phyloP scores from a whole-genome alignment of 352 stramenopile genomes.

The Blastocystis sp. region DNA sequence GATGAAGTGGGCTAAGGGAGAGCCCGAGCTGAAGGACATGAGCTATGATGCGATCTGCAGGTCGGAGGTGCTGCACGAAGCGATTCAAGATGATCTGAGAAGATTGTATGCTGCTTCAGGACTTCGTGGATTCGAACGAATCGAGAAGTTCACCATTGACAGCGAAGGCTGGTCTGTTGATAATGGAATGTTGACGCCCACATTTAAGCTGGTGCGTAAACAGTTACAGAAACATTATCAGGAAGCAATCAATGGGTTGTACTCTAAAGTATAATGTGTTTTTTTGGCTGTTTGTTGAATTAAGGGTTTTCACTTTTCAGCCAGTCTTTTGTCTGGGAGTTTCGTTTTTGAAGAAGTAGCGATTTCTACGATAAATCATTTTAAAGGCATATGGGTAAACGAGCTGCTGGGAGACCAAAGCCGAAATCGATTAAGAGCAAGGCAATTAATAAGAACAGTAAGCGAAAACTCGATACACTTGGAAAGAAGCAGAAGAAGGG shows the following conservation, averaged over 20 bases:
- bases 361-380: conserved; percentile 11
- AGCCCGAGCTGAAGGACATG: conserved; percentile 5
- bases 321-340: neutral
- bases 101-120: conserved; percentile 70
- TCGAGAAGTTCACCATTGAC: conserved; percentile 79
- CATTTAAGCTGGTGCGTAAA: conserved; percentile 88
- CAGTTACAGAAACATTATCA: conserved; percentile 72
- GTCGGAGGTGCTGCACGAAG: conserved; percentile 67
- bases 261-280: conserved; percentile 68
- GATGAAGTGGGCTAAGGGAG: conserved; percentile 73
- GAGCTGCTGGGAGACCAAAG: conserved; percentile 66
- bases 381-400: conserved; percentile 63
- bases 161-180: conserved; percentile 78
- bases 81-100: conserved; percentile 76
- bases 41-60: conserved; percentile 66
- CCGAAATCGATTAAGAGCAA: conserved; percentile 70
- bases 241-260: conserved; percentile 73
- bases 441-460: conserved; percentile 71
- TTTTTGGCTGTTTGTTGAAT: neutral
- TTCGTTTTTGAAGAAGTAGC: neutral
- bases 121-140: conserved; percentile 83
- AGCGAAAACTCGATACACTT: conserved; percentile 67
- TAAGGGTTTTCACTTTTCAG: neutral
- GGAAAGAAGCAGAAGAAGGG: conserved; percentile 76
- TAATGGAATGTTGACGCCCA: conserved; percentile 85